Evolutionary conservation across 805 yeast genomes (phyloP).

Genomic region (Schwanniomyces pseudopolymorphus): DNA sequence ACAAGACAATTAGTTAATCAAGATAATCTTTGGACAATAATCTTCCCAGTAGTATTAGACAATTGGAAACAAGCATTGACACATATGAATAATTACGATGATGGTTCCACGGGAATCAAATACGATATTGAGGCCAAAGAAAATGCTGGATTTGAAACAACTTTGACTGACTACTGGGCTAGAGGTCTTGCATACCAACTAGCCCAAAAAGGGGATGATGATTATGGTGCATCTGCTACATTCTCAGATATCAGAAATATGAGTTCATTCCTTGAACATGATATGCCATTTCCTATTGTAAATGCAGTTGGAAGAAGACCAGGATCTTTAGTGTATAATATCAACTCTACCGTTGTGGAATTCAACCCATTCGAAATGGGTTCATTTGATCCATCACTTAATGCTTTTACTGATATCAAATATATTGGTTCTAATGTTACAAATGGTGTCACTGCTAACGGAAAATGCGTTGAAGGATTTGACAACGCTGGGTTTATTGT

Average conservation of each 20-base stretch:
- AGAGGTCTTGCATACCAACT: constrained; percentile 72
- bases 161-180: constrained; percentile 80
- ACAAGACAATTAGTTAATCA: constrained; percentile 28
- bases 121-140: constrained; percentile 48
- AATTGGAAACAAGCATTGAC: constrained; percentile 25
- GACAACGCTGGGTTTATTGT: constrained; percentile 41
- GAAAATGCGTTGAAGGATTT: constrained; percentile 31
- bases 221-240: constrained; percentile 22
- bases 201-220: constrained; percentile 27
- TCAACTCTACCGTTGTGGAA: constrained; percentile 40
- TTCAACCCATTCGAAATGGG: constrained; percentile 45
- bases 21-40: constrained; percentile 15
- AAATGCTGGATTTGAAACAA: constrained; percentile 64
- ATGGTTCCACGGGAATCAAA: constrained; percentile 42
- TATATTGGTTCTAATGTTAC: constrained; percentile 35
- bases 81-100: constrained; percentile 29
- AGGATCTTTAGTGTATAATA: constrained; percentile 25
- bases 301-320: constrained; percentile 38
- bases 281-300: constrained; percentile 43
- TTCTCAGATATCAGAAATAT: constrained; percentile 34
- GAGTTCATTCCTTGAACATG: constrained; percentile 28
- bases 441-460: constrained; percentile 28
- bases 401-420: constrained; percentile 36
- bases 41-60: constrained; percentile 18
- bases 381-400: constrained; percentile 38